Evolutionary conservation across 805 yeast genomes (phyloP), one percentile per base, ranked within the genome.

Genomic region (Wickerhamomyces ciferrii): DNA sequence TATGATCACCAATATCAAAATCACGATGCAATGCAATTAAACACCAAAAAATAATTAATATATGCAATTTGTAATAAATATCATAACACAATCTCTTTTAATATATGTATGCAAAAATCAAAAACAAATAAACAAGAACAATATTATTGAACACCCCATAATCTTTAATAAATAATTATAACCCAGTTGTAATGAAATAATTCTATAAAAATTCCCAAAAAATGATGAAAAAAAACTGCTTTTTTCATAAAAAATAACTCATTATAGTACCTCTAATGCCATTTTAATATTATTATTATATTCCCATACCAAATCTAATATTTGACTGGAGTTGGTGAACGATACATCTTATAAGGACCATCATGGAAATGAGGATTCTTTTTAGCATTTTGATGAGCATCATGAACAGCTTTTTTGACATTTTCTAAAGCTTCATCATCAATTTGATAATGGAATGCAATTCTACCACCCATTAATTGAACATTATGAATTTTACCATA

Each of bases 401-500:
- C 24, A 71, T 68, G 9, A 45, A 24, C 4, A 5, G 37, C 37
- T 13, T 64, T 47, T 55, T 62, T 63, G 31, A 55, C 49, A 32
- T 49, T 50, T 27, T 57, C 54, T 0, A 53, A 31, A 6, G 55
- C 48, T n/a, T 54, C 59, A 7, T 57, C 54, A 6, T 50, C 47
- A 17, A 48, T 40, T 42, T 60, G 63, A 44, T 53, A 54, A 35
- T 60, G 64, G 72, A 91, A 84, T 2, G 96, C 74, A 74, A 72
- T 37, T 20, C 39, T 20, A 20, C 39, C 39, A 37, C 90, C 89
- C 76, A 76, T 75, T 35, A 84, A 65, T 54, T 76, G 81, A 47
- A 91, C 74, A 42, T 79, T 77, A 59, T 81, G 70, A 56, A 84
- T 78, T 39, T 70, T 86, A 62, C 48, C 84, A 35, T 46, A 71